Conservation (phyloP, 495 filamentous ascomycete species). For the Hyaloscypha variabilis region DNA sequence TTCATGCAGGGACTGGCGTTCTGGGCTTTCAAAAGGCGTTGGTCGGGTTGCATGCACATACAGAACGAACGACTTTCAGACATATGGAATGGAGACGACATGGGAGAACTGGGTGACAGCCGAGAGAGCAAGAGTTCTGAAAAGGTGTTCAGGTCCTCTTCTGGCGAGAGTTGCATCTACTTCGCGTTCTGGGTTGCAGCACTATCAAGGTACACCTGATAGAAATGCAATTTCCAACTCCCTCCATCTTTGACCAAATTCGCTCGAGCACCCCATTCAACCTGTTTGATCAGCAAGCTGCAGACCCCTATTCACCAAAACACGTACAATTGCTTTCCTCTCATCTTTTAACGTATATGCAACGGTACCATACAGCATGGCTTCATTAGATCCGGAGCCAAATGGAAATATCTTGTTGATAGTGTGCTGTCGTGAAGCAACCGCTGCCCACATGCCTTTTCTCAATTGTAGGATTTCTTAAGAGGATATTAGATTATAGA, state of each 20-base stretch:
- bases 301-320: background rate
- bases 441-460: slow-evolving; percentile 59
- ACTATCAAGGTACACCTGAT: slow-evolving; percentile 68
- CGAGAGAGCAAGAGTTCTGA: no score
- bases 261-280: slow-evolving; percentile 59
- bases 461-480: slow-evolving; percentile 41
- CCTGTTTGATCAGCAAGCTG: slow-evolving; percentile 21
- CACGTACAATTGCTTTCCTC: slow-evolving; percentile 37
- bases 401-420: slow-evolving; percentile 49
- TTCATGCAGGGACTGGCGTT: slow-evolving; percentile 25
- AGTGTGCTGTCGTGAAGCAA: slow-evolving; percentile 52
- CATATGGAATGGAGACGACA: background rate
- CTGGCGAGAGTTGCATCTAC: slow-evolving; percentile 1
- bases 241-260: slow-evolving; percentile 50
- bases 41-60: slow-evolving; percentile 3
- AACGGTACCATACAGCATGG: slow-evolving; percentile 67
- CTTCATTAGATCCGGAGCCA: slow-evolving; percentile 45
- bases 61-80: slow-evolving; percentile 10
- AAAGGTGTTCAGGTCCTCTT: background rate
- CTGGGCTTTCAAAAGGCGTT: slow-evolving; percentile 27
- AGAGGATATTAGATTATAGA: background rate
- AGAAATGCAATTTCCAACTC: slow-evolving; percentile 59
- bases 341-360: slow-evolving; percentile 56
- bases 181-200: slow-evolving; percentile 30
- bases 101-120: no score